phyloP scores from a whole-genome alignment of 2,329 filamentous ascomycete species.

The Apiospora malaysiana region DNA sequence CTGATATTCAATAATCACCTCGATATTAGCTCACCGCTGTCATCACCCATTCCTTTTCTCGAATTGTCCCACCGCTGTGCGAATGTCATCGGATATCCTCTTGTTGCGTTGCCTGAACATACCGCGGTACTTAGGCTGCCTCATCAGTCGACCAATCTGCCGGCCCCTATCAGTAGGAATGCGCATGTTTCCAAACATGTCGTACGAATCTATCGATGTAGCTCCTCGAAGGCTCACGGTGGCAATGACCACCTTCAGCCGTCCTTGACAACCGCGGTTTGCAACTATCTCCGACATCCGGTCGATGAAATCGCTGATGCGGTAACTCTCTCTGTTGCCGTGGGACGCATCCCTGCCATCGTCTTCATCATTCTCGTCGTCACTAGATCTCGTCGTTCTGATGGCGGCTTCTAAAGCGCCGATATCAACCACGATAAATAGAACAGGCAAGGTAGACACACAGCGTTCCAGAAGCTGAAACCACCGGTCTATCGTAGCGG shows the following conservation, averaged over 20 bases:
- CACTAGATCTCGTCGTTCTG: too few relatives aligned
- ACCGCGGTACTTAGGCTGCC: slow-evolving; percentile 23
- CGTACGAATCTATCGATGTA: slow-evolving; percentile 17
- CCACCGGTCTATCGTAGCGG: not conserved
- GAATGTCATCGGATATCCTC: not conserved
- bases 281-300: not conserved
- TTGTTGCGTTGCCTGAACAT: slow-evolving; percentile 19
- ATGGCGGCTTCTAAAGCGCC: not conserved
- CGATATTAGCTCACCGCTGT: not conserved
- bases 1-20: not conserved
- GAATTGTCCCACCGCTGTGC: not conserved
- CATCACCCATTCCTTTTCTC: not conserved
- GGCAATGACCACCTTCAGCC: not conserved
- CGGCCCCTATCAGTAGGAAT: slow-evolving; percentile 24
- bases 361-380: not conserved
- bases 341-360: too few relatives aligned
- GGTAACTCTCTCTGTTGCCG: not conserved
- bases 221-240: slow-evolving; percentile 1
- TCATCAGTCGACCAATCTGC: slow-evolving; percentile 23
- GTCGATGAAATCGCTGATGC: not conserved
- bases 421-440: not conserved
- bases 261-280: not conserved
- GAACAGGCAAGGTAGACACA: not conserved
- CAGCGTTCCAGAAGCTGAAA: not conserved
- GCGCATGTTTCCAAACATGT: slow-evolving; percentile 20